Evolutionary conservation across 345 rosid species (phyloP), one percentile per base, ranked within the genome.

Genomic region (Cardiospermum halicacabum): DNA sequence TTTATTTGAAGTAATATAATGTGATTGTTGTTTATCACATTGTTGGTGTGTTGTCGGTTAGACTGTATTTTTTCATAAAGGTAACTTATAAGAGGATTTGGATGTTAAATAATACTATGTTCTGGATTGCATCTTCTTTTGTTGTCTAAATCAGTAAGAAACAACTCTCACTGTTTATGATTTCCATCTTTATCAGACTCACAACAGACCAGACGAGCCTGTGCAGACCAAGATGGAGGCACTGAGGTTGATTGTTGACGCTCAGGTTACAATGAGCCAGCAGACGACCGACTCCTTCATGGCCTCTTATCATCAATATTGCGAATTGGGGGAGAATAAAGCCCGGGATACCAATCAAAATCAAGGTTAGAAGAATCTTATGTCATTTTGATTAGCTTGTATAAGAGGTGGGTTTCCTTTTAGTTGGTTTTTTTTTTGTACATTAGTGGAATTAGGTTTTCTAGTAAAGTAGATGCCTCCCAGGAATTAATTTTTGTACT

Each of bases 151-250:
- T n/a, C n/a, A n/a, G n/a, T n/a, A n/a, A n/a, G n/a, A n/a, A n/a
- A n/a, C n/a, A n/a, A n/a, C n/a, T n/a, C n/a, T n/a, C n/a, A n/a
- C n/a, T n/a, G n/a, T n/a, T n/a, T n/a, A n/a, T n/a, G n/a, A n/a
- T n/a, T n/a, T n/a, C n/a, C n/a, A n/a, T n/a, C n/a, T n/a, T n/a
- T n/a, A n/a, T n/a, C n/a, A n/a, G n/a, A n/a, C n/a, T n/a, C n/a
- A n/a, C n/a, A 69, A 53, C 74, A 50, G 53, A 48, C 64, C 48
- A 21, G 78, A 54, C 60, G 81, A 78, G 16, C 59, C 82, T 40
- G 61, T 69, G 31, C 77, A 53, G 66, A n/a, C 37, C 51, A 79
- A 55, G 58, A 89, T 89, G 91, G 87, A 81, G 74, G 76, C 89
- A 36, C 75, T 81, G 56, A 73, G 81, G 13, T 56, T 74, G 70